A percentile compares a stretch with the other conserved stretches of the same genome.
Conservation (phyloP, 441 rosid species). For the Capsella rubella region DNA sequence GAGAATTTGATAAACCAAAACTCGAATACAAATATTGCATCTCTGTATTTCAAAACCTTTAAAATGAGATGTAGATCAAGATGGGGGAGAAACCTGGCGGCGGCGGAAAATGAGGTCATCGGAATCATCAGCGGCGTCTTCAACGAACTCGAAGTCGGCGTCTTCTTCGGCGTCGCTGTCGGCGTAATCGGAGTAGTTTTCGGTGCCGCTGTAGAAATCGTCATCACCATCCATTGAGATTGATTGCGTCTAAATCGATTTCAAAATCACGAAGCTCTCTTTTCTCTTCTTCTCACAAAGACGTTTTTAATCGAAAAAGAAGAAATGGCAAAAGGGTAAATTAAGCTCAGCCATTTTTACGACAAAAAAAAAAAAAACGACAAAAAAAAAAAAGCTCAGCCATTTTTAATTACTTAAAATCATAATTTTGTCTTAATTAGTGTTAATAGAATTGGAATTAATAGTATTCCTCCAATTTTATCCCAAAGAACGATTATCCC, state of each 20-base stretch:
- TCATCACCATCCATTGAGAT: conserved; percentile 58
- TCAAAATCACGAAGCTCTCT: neutral
- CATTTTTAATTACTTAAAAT: too few relatives aligned
- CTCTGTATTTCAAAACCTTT: neutral
- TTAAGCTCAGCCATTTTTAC: conserved; percentile 2
- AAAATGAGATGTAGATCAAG: conserved; percentile 10
- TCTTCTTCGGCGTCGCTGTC: conserved; percentile 57
- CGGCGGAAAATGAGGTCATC: conserved; percentile 70
- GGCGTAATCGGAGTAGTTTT: conserved; percentile 42
- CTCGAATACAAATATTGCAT: neutral
- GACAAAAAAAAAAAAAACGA: neutral
- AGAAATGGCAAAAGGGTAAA: conserved; percentile 37
- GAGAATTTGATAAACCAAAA: neutral
- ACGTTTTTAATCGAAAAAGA: neutral
- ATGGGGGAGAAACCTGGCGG: conserved; percentile 55
- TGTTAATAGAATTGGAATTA: too few relatives aligned
- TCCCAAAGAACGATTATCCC: too few relatives aligned
- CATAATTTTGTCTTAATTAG: too few relatives aligned
- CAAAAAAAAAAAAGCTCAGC: neutral
- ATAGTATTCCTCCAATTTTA: too few relatives aligned
- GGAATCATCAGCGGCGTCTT: conserved; percentile 78
- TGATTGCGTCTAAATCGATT: conserved; percentile 17
- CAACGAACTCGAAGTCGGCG: conserved; percentile 77
- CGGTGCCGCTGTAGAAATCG: conserved; percentile 85
- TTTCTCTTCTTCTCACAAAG: neutral